Evolutionary conservation across 2,329 filamentous ascomycete species (phyloP).

Genomic region (Cercospora nicotianae): DNA sequence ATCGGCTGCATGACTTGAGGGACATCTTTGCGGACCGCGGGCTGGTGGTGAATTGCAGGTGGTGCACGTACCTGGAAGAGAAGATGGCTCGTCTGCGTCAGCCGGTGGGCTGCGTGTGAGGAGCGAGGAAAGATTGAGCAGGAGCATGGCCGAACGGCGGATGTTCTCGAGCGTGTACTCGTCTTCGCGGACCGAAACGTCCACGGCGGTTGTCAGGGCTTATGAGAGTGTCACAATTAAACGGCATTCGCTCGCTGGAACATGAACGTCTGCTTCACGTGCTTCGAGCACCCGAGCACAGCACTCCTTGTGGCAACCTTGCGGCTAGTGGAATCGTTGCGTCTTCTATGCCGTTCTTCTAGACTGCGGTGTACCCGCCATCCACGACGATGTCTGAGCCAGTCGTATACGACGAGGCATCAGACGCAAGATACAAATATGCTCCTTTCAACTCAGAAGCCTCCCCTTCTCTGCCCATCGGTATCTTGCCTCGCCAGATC

Average conservation of each 20-base stretch:
- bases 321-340: neutral
- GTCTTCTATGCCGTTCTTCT: constrained; percentile 1
- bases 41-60: neutral
- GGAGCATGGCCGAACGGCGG: neutral
- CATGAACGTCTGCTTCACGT: neutral
- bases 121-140: neutral
- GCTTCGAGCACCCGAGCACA: neutral
- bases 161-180: neutral
- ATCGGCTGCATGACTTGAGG: neutral
- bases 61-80: constrained; percentile 4
- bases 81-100: neutral
- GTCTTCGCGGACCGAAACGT: neutral
- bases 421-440: constrained; percentile 38
- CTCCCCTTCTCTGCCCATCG: constrained; percentile 45
- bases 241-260: neutral
- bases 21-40: constrained; percentile 2
- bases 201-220: neutral
- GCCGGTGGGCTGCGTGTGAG: neutral
- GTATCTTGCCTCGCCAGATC: constrained; percentile 53
- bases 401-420: constrained; percentile 37
- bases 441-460: constrained; percentile 37
- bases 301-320: neutral
- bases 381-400: constrained; percentile 37
- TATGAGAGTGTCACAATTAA: neutral
- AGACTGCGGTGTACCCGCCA: constrained; percentile 34